Percentiles rank a stretch among this genome's conserved stretches.
Evolutionary conservation across 805 yeast species (phyloP).

Genomic region (Yueomyces sinensis): DNA sequence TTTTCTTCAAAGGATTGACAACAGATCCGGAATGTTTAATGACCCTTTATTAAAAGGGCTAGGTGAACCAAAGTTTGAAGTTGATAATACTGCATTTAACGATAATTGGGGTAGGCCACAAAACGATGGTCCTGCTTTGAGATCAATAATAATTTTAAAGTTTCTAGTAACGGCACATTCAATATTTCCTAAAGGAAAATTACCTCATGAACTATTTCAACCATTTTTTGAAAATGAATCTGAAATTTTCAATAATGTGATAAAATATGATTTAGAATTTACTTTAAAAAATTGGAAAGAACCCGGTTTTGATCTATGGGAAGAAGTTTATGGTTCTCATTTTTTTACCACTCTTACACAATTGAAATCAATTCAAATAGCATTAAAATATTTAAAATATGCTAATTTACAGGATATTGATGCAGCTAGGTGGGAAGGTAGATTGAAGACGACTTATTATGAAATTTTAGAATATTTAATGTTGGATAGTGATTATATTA

Average conservation of each 20-base stretch:
- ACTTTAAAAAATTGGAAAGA: slow-evolving; percentile 47
- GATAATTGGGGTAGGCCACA: slow-evolving; percentile 91
- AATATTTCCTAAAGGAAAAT: neutral
- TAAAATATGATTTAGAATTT: slow-evolving; percentile 61
- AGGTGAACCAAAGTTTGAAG: slow-evolving; percentile 84
- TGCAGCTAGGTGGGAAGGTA: slow-evolving; percentile 9
- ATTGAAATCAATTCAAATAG: slow-evolving; percentile 51
- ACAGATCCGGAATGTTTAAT: slow-evolving; percentile 50
- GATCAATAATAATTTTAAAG: slow-evolving; percentile 50
- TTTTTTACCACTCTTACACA: slow-evolving; percentile 72
- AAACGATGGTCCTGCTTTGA: slow-evolving; percentile 84
- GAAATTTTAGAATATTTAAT: slow-evolving; percentile 14
- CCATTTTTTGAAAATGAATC: slow-evolving; percentile 12
- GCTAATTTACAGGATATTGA: slow-evolving; percentile 8
- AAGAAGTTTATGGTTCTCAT: slow-evolving; percentile 64
- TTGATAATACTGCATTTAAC: slow-evolving; percentile 48
- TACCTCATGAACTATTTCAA: slow-evolving; percentile 1
- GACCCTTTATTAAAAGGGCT: slow-evolving; percentile 37
- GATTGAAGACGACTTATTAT: slow-evolving; percentile 11
- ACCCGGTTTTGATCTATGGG: slow-evolving; percentile 85
- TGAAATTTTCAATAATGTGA: slow-evolving; percentile 36
- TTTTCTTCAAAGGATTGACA: slow-evolving; percentile 49
- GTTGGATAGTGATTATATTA: slow-evolving; percentile 25
- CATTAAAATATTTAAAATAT: slow-evolving; percentile 27
- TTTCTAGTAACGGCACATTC: slow-evolving; percentile 29